Conservation (phyloP, 1,284 basidiomycete genomes). For the Boletus mariae region DNA sequence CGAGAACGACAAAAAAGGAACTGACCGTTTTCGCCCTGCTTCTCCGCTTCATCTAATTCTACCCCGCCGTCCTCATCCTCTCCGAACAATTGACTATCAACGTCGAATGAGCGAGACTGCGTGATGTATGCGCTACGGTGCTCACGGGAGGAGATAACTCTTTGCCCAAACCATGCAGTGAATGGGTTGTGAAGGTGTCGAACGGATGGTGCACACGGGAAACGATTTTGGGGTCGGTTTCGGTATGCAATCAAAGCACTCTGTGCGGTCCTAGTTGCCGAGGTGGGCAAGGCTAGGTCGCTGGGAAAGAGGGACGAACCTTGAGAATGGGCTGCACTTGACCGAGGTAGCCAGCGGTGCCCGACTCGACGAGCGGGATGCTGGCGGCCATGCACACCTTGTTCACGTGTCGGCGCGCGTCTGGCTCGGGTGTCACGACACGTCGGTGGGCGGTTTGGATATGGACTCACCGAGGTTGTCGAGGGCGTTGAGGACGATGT, state of each 20-base stretch:
- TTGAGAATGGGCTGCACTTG: constrained; percentile 77
- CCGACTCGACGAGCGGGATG: constrained; percentile 92
- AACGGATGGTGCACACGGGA: constrained; percentile 97
- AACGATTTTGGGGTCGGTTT: constrained; percentile 93
- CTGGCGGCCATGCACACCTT: constrained; percentile 93
- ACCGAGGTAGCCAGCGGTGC: constrained; percentile 94
- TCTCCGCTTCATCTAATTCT: constrained; percentile 83
- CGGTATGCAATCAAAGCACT: constrained; percentile 90
- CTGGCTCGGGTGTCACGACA: constrained; percentile 36
- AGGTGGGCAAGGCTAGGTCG: constrained; percentile 1
- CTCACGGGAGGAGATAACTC: constrained; percentile 92
- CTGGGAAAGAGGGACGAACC: constrained; percentile 35
- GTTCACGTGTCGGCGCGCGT: constrained; percentile 92
- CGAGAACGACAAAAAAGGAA: background rate
- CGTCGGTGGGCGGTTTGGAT: background rate
- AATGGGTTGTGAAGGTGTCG: constrained; percentile 95
- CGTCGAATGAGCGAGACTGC: background rate
- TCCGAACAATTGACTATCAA: constrained; percentile 87
- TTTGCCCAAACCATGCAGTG: constrained; percentile 99
- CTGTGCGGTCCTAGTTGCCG: constrained; percentile 63
- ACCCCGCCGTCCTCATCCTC: constrained; percentile 77
- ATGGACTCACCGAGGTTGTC: constrained; percentile 86
- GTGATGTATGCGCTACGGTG: constrained; percentile 3
- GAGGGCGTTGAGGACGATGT: constrained; percentile 92
- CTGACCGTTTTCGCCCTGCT: constrained; percentile 82